Conservation (phyloP, 805 yeast species). For the Metschnikowia corniflorae region DNA sequence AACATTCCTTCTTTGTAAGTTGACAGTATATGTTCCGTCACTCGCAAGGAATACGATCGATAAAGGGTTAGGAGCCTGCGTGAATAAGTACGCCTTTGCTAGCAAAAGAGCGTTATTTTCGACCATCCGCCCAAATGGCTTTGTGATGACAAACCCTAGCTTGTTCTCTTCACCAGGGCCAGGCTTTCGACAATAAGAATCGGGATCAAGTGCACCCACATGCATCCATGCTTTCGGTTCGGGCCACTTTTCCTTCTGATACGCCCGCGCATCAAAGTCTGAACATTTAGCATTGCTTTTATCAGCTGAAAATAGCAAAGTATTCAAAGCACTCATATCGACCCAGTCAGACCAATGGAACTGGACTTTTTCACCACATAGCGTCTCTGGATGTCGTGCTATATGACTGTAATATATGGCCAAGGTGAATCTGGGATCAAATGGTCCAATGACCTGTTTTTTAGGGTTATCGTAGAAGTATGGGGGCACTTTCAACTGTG, state of each 20-base stretch:
- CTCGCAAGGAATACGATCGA: constrained; percentile 24
- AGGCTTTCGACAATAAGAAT: constrained; percentile 4
- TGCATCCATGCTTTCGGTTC: background rate
- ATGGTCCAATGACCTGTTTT: constrained; percentile 21
- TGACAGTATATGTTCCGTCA: constrained; percentile 33
- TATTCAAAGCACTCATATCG: constrained; percentile 41
- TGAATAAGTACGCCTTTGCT: constrained; percentile 22
- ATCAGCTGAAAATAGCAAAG: constrained; percentile 6
- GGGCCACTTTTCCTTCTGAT: constrained; percentile 7
- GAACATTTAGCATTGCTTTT: constrained; percentile 4
- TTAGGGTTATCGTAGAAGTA: constrained; percentile 7
- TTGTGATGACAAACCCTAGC: constrained; percentile 21
- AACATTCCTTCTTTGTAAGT: constrained; percentile 10
- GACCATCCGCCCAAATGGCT: constrained; percentile 16
- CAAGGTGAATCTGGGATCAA: constrained; percentile 27
- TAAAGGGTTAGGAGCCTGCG: constrained; percentile 31
- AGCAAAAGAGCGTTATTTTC: constrained; percentile 15
- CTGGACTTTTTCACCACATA: constrained; percentile 17
- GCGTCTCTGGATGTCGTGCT: constrained; percentile 7
- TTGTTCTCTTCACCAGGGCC: constrained; percentile 19
- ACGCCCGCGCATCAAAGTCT: constrained; percentile 11
- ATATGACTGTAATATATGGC: constrained; percentile 21
- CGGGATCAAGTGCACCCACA: constrained; percentile 12
- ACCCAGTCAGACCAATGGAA: constrained; percentile 59
- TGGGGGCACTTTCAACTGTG: constrained; percentile 14